Base-by-base conservation (phyloP, 2,329 filamentous ascomycete genomes). In the Apiospora sp. region DNA sequence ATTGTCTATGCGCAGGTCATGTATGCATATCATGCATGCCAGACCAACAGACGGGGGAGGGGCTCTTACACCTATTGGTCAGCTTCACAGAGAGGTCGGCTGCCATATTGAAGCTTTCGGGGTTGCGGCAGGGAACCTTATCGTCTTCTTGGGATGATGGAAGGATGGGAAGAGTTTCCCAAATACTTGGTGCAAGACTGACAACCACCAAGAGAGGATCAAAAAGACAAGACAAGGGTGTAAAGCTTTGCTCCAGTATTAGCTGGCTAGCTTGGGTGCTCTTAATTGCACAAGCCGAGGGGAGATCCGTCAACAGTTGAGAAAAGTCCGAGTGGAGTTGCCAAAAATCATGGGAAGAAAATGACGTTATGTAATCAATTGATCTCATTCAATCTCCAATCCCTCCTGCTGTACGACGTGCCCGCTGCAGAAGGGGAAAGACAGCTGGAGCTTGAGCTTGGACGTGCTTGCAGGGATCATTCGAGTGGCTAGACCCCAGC, bases 71-170 rank as follows among this genome's bases (percentile, higher is more conserved):
- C 51, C 69, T 41, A 22, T 71, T 71, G 10, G 51, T 64, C 51
- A 71, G 41, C 54, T 71, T 71, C 24, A 71, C 58, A 27, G 46
- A 67, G 30, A 72, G 68, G 44, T 72, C 67, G 48, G 49, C 58
- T 49, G 69, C 69, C 69, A 71, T 71, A 41, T 68, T 48, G 67
- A 16, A 46, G n/a, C 41, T 41, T 41, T 64, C 34, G 34, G 58
- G 19, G 19, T 41, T 10, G 30, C 34, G 19, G 10, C 4, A 41
- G 22, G 34, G 34, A 64, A 64, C 58, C 58, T 41, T 64, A 14
- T 64, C 58, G 34, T 14, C 58, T 41, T 64, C 58, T 64, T 64
- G 34, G 34, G 58, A 64, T 64, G 58, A 41, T n/a, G 58, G 22
- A 64, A 41, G 58, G 34, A 64, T 41, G 58, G 34, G 16, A 19